Conservation (phyloP, 768 basidiomycete species). For the Suillus lakei region DNA sequence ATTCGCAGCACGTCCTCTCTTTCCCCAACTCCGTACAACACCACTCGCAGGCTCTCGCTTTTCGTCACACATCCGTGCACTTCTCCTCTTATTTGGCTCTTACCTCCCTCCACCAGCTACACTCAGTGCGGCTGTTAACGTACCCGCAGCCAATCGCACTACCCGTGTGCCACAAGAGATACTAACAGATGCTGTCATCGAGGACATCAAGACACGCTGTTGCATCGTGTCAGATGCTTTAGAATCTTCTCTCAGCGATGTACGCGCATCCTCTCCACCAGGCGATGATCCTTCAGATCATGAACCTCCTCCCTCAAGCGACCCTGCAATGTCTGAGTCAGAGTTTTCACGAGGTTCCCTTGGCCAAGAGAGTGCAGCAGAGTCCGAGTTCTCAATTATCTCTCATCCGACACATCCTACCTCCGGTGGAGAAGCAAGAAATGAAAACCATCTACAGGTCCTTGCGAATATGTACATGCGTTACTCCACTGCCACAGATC, state of each 20-base stretch:
- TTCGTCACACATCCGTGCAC: slow-evolving; percentile 76
- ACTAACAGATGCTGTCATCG: slow-evolving; percentile 79
- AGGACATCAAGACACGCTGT: slow-evolving; percentile 88
- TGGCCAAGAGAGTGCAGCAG: slow-evolving; percentile 53
- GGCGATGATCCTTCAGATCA: slow-evolving; percentile 41
- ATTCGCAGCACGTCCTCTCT: slow-evolving; percentile 87
- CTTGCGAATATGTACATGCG: slow-evolving; percentile 73
- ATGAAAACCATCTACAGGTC: slow-evolving; percentile 51
- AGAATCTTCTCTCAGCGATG: slow-evolving; percentile 39
- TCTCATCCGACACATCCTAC: slow-evolving; percentile 45
- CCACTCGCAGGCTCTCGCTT: slow-evolving; percentile 87
- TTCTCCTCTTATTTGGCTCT: slow-evolving; percentile 82
- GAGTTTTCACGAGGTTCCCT: slow-evolving; percentile 61
- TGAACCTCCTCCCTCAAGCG: slow-evolving; percentile 53
- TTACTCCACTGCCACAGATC: slow-evolving; percentile 77
- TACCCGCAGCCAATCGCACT: slow-evolving; percentile 64
- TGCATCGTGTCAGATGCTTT: slow-evolving; percentile 83
- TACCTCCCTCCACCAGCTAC: slow-evolving; percentile 84
- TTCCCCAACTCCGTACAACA: slow-evolving; percentile 80
- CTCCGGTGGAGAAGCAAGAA: slow-evolving; percentile 19
- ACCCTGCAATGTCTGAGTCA: slow-evolving; percentile 68
- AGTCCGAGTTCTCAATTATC: slow-evolving; percentile 62
- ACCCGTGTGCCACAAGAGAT: slow-evolving; percentile 79
- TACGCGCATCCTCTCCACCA: slow-evolving; percentile 36
- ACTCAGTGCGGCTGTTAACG: slow-evolving; percentile 64